Evolutionary conservation across 805 yeast species (phyloP).

Genomic region (Hanseniaspora jakobsenii): DNA sequence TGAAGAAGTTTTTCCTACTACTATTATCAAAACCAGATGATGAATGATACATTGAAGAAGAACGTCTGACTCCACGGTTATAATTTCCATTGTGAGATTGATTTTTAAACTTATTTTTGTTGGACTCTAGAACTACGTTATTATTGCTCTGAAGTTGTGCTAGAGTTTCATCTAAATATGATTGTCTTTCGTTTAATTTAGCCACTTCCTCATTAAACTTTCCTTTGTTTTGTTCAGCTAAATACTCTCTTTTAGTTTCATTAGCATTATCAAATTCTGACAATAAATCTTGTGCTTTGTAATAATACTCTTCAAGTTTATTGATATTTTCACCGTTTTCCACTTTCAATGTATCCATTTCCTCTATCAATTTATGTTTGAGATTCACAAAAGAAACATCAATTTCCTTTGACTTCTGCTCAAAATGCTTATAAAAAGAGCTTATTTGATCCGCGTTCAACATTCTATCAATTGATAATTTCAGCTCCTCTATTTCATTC

Average conservation of each 20-base stretch:
- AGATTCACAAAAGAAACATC: conserved; percentile 4
- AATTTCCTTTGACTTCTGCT: conserved; percentile 1
- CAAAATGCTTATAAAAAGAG: background rate
- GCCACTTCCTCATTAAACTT: background rate
- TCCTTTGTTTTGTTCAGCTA: background rate
- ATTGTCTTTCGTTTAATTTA: conserved; percentile 1
- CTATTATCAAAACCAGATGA: background rate
- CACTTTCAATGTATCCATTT: conserved; percentile 5
- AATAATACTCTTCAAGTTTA: background rate
- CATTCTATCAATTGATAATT: background rate
- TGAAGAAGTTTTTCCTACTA: background rate
- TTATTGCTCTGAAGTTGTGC: background rate
- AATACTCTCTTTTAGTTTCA: conserved; percentile 5
- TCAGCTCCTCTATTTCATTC: background rate
- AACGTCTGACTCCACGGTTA: no score
- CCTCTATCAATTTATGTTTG: conserved; percentile 5
- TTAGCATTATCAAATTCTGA: conserved; percentile 8
- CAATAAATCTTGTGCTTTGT: conserved; percentile 1
- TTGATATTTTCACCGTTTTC: conserved; percentile 9
- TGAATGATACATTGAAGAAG: no score
- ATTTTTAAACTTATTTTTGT: background rate
- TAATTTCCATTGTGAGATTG: background rate
- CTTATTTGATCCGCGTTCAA: background rate
- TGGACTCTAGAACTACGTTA: no score
- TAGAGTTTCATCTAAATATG: conserved; percentile 3